Evolutionary conservation across 2,329 filamentous ascomycete genomes (phyloP), one percentile per base, ranked within the genome.

Genomic region (Clarireedia homoeocarpa): DNA sequence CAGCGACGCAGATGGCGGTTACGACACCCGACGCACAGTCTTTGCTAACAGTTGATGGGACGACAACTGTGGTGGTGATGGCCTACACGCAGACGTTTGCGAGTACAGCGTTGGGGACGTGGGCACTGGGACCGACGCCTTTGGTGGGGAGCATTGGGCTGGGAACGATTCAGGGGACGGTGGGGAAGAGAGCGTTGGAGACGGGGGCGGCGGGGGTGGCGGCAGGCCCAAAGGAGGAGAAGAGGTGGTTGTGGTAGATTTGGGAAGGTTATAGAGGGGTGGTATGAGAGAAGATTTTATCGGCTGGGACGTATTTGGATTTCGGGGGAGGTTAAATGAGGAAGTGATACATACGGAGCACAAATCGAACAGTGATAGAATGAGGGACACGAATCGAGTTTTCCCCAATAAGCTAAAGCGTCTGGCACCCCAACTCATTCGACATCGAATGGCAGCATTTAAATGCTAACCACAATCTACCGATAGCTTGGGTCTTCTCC

Each of bases 21-120:
- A 38, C 46, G 5, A 49, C 46, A 24, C 1, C 17, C 3, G 2
- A 5, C 5, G 44, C 39, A 6, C 46, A 45, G 55, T 57, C 55
- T 17, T 48, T 56, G 15, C 23, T 36, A 4, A 56, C 53, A 3
- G 4, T 26, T 0, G 48, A 9, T 26, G 49, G 48, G 3, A 38
- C 49, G 1, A 56, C 53, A 2, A 39, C 48, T 6, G 40, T 52
- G 1, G 30, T 34, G 15, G 27, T 36, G 6, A 52, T 46, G 23
- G 30, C n/a, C 10, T 64, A 64, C 23, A 67, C 65, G 20, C 62
- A 66, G 56, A 67, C 64, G 2, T 68, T 68, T 61, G 66, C 65
- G 6, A 49, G 55, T 4, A 68, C 66, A 23, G 62, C 66, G 5
- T 50, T 68, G 51, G 66, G 65, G 5, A 63, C 59, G 15, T 68